These are phyloP conservation scores for Gamsiella multidivaricata DNA, from an alignment of 192 early-diverging fungal genomes.

Conservation along the genomic window DNA sequence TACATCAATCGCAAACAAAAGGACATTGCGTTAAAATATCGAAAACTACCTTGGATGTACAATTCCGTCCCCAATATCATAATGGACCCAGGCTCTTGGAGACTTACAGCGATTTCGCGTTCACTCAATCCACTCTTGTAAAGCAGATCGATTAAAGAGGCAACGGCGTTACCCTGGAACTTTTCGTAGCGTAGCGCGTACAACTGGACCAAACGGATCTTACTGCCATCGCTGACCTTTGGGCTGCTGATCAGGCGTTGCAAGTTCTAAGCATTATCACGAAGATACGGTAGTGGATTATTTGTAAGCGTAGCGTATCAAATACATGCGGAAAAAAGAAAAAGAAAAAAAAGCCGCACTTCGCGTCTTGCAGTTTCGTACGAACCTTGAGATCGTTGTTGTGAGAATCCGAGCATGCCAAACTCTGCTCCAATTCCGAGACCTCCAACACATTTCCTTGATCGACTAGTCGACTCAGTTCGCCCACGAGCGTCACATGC, in stretches of 20 bases:
- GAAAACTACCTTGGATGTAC: neutral
- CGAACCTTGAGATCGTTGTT: constrained; percentile 85
- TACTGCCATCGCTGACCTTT: constrained; percentile 76
- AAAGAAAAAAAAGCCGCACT: too few relatives aligned
- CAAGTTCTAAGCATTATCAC: constrained; percentile 59
- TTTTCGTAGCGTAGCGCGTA: constrained; percentile 96
- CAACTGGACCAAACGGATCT: constrained; percentile 83
- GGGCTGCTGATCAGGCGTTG: constrained; percentile 76
- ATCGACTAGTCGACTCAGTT: constrained; percentile 86
- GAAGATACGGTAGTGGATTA: too few relatives aligned
- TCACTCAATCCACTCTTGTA: constrained; percentile 78
- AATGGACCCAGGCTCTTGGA: too few relatives aligned
- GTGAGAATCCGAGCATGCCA: constrained; percentile 91
- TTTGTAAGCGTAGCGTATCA: neutral
- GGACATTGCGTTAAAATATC: neutral
- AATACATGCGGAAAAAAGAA: neutral
- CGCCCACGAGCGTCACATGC: constrained; percentile 97
- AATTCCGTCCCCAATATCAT: neutral
- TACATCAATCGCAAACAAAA: constrained; percentile 20
- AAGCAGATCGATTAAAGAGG: constrained; percentile 79
- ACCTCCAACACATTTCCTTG: constrained; percentile 82
- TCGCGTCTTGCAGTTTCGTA: too few relatives aligned
- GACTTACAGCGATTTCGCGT: constrained; percentile 73
- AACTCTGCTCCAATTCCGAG: constrained; percentile 93
- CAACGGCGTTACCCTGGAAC: constrained; percentile 74